phyloP scores from a whole-genome alignment of 257 asterid genomes.

The Plantago major region DNA sequence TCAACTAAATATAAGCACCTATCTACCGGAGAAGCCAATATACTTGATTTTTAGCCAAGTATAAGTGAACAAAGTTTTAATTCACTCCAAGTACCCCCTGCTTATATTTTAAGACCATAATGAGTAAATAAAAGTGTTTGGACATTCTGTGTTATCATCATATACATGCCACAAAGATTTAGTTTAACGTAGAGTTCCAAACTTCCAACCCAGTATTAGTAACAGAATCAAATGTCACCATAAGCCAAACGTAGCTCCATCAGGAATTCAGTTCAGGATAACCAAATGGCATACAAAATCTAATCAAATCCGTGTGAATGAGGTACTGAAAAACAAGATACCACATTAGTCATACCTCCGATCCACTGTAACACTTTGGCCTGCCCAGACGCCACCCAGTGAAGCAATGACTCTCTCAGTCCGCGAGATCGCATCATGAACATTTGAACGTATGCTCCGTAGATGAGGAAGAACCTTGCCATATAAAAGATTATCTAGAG shows the following conservation, averaged over 20 bases:
- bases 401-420: slow-evolving; percentile 79
- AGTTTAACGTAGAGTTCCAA: too few relatives aligned
- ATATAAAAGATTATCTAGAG: slow-evolving; percentile 65
- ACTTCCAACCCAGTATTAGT: too few relatives aligned
- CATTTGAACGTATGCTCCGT: slow-evolving; percentile 59
- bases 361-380: slow-evolving; percentile 58
- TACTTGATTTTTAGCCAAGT: background rate
- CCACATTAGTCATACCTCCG: slow-evolving; percentile 42
- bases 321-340: background rate
- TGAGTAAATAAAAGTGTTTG: too few relatives aligned
- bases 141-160: too few relatives aligned
- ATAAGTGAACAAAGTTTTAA: too few relatives aligned
- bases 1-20: background rate
- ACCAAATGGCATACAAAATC: background rate
- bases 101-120: too few relatives aligned
- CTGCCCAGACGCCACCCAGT: slow-evolving; percentile 78
- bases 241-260: too few relatives aligned
- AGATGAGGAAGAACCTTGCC: slow-evolving; percentile 95
- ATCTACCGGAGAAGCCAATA: too few relatives aligned
- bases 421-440: slow-evolving; percentile 74
- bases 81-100: too few relatives aligned
- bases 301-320: slow-evolving; percentile 4
- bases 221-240: background rate
- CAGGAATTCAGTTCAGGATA: too few relatives aligned
- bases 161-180: too few relatives aligned